Conservation (phyloP, 1,139 yeast species). For the Petasospora fabianii region DNA sequence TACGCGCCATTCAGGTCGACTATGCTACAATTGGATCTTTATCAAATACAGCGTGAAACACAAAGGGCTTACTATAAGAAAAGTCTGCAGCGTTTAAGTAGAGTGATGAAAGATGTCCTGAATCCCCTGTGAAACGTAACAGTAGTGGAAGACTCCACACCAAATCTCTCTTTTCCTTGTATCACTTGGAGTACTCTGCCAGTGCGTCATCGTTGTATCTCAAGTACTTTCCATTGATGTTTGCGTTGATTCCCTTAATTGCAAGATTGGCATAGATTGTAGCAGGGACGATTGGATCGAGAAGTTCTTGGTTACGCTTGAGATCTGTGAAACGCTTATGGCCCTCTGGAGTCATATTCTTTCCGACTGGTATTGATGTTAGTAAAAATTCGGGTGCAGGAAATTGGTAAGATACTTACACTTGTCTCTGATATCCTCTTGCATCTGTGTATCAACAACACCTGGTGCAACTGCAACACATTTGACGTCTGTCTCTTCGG, state of each 20-base stretch:
- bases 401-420: slow-evolving; percentile 18
- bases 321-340: slow-evolving; percentile 58
- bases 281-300: slow-evolving; percentile 70
- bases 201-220: slow-evolving; percentile 52
- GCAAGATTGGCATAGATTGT: slow-evolving; percentile 63
- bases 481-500: slow-evolving; percentile 58
- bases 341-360: slow-evolving; percentile 53
- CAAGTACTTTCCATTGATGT: slow-evolving; percentile 59
- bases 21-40: too few species aligned
- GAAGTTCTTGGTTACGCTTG: slow-evolving; percentile 49
- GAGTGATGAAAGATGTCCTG: too few species aligned
- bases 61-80: too few species aligned
- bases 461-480: slow-evolving; percentile 86
- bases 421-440: slow-evolving; percentile 61
- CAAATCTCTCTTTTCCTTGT: too few species aligned
- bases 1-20: too few species aligned
- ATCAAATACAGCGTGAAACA: too few species aligned
- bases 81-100: too few species aligned
- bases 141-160: too few species aligned
- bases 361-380: slow-evolving; percentile 31
- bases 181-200: slow-evolving; percentile 16
- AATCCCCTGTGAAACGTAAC: too few species aligned
- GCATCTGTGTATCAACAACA: slow-evolving; percentile 89
- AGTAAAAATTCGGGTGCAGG: slow-evolving; percentile 2
- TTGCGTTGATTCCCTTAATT: slow-evolving; percentile 47